Evolutionary conservation across 202 grass and related monocot genomes (phyloP).

Genomic region (Zoysia matrella): DNA sequence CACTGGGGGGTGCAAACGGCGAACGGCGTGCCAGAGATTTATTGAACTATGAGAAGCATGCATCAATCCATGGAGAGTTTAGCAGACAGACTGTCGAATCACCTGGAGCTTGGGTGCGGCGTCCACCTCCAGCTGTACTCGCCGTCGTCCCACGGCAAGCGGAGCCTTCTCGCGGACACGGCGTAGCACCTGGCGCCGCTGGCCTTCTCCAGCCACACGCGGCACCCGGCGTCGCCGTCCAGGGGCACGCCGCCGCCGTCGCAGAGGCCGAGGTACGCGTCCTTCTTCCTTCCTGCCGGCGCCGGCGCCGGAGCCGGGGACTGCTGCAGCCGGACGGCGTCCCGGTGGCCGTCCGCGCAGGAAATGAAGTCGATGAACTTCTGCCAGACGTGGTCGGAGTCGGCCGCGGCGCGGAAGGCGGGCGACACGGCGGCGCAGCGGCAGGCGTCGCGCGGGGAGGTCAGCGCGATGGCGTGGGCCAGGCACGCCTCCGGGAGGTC

Average conservation of each 20-base stretch:
- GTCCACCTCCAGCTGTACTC: conserved; percentile 49
- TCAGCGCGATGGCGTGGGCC: conserved; percentile 40
- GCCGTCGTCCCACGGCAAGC: conserved; percentile 43
- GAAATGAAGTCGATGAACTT: conserved; percentile 17
- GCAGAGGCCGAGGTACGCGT: conserved; percentile 30
- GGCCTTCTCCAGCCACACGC: conserved; percentile 40
- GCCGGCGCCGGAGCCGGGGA: too few relatives aligned
- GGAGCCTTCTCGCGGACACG: conserved; percentile 6
- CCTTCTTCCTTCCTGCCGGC: background rate
- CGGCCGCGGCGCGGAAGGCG: conserved; percentile 39
- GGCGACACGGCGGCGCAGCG: conserved; percentile 44
- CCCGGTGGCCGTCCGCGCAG: background rate
- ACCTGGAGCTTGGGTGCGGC: conserved; percentile 43
- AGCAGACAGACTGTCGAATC: too few relatives aligned
- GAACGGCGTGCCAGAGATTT: too few relatives aligned
- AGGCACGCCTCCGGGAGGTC: conserved; percentile 41
- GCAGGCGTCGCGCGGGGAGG: conserved; percentile 55
- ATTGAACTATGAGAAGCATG: too few relatives aligned
- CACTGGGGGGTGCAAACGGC: too few relatives aligned
- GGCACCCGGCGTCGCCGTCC: background rate
- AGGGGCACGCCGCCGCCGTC: background rate
- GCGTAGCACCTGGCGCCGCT: conserved; percentile 20
- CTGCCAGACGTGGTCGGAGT: conserved; percentile 55
- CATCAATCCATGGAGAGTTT: too few relatives aligned
- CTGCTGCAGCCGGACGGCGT: too few relatives aligned